Evolutionary conservation across 495 filamentous ascomycete species (phyloP).

Genomic region (Amniculicola lignicola): DNA sequence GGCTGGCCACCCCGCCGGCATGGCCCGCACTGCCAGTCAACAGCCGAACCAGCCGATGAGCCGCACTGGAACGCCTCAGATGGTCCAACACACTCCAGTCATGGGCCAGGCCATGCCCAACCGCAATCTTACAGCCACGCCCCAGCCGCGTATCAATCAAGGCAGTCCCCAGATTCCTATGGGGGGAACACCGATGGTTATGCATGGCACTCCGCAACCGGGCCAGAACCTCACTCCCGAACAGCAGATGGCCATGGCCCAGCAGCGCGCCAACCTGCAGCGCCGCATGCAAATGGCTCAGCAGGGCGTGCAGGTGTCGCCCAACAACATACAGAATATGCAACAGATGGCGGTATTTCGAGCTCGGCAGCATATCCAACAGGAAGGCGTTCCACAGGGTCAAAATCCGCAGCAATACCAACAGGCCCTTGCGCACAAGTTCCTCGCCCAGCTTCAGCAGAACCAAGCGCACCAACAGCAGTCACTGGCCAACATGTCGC

Average conservation of each 20-base stretch:
- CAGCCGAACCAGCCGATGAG: constrained; percentile 60
- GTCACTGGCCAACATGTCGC: constrained; percentile 17
- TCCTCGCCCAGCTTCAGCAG: constrained; percentile 7
- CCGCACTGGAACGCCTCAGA: constrained; percentile 74
- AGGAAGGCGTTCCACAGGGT: constrained; percentile 15
- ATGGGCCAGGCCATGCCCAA: constrained; percentile 48
- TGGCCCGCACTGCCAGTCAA: constrained; percentile 76
- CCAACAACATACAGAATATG: not conserved
- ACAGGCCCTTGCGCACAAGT: constrained; percentile 10
- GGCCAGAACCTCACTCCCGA: constrained; percentile 31
- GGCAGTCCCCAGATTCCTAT: constrained; percentile 52
- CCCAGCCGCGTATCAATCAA: constrained; percentile 40
- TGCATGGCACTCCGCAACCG: constrained; percentile 32
- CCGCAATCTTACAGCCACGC: constrained; percentile 53
- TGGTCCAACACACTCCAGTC: constrained; percentile 74
- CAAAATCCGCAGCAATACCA: constrained; percentile 21
- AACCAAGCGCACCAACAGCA: constrained; percentile 15
- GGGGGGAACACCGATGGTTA: constrained; percentile 60
- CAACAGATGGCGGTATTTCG: constrained; percentile 17
- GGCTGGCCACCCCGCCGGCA: constrained; percentile 67
- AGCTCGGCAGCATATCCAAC: constrained; percentile 16
- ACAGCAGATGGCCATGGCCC: constrained; percentile 26
- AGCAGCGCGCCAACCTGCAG: constrained; percentile 7
- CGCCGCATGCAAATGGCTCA: not conserved
- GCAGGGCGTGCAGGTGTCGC: constrained; percentile 11